Conservation (phyloP, 257 asterid species). For the Anisodus tanguticus region DNA sequence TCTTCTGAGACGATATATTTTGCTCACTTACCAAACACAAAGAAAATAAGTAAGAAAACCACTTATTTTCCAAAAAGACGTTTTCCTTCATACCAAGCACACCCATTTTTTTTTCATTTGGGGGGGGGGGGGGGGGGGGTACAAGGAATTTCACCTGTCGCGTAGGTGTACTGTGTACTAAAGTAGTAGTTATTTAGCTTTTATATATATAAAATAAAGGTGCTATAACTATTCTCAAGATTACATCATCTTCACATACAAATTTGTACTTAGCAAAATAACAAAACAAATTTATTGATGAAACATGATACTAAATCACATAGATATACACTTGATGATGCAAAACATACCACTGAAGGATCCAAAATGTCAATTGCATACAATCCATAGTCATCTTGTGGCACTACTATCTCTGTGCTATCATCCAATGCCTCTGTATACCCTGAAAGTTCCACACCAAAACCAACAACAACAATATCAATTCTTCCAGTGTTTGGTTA, state of each 20-base stretch:
- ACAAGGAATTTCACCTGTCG: background rate
- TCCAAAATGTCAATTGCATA: constrained; percentile 95
- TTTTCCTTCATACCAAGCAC: too few relatives aligned
- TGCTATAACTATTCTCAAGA: background rate
- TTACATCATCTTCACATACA: background rate
- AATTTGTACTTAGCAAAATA: background rate
- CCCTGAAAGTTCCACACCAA: constrained; percentile 50
- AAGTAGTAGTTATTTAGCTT: background rate
- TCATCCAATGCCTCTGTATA: constrained; percentile 82
- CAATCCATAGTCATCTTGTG: constrained; percentile 93
- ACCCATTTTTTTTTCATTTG: background rate
- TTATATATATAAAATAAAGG: background rate
- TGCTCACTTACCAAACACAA: too few relatives aligned
- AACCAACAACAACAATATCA: background rate
- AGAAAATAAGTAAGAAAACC: too few relatives aligned
- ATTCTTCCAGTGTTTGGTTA: background rate
- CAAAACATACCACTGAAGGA: constrained; percentile 73
- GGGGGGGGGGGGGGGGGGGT: too few relatives aligned
- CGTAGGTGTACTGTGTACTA: background rate
- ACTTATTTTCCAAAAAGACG: too few relatives aligned
- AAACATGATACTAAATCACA: background rate
- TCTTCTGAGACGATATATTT: too few relatives aligned
- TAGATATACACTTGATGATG: background rate
- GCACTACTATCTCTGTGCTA: constrained; percentile 71
- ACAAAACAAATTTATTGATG: background rate